Base-by-base conservation (phyloP, 2,329 filamentous ascomycete species). In the Ophiostoma himal-ulmi region DNA sequence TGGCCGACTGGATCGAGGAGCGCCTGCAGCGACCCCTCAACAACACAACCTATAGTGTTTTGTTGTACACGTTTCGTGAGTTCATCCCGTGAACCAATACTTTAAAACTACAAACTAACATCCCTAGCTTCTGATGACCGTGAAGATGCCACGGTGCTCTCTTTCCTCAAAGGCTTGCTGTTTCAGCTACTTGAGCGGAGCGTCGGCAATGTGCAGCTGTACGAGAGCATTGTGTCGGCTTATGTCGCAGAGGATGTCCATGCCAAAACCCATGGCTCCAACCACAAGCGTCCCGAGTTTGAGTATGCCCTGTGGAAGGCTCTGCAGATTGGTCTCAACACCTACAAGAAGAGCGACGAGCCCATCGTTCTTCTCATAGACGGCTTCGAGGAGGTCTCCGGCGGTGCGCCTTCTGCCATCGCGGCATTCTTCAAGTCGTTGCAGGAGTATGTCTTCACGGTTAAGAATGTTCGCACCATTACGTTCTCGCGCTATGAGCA, bases 1-100 rank as follows among this genome's bases (percentile, higher is more conserved):
- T 98, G 60, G 94, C 94, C 3, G 76, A 77, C 14, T 82, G 80
- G 80, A 78, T 81, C 48, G 76, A 79, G 41, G 79, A 82, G 70
- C 76, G 79, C 13, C 76, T 82, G 17, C 77, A 80, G 22, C 77
- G 79, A 8, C 80, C 80, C 1, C 73, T 81, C 3, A 75, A 79
- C 67, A 76, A 78, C 72, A 75, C 73, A 13, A 78, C 77, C 2
- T 80, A 80, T 60, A 75, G 76, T 6, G 78, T 80, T 0, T 73
- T 82, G 14, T 75, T 76, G 0, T 81, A 80, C 74, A 78, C 76
- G 34, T 81, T 81, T 70, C 76, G 78, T 80, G 69, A 75, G 78
- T 76, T 30, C 64, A 20, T 36, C 20, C 8, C n/a, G 5, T 8
- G 11, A 10, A 34, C 1, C 30, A 17, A 14, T 34, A 10, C 26